Conservation (phyloP, 495 filamentous ascomycete genomes). For the Cercophora newfieldiana region DNA sequence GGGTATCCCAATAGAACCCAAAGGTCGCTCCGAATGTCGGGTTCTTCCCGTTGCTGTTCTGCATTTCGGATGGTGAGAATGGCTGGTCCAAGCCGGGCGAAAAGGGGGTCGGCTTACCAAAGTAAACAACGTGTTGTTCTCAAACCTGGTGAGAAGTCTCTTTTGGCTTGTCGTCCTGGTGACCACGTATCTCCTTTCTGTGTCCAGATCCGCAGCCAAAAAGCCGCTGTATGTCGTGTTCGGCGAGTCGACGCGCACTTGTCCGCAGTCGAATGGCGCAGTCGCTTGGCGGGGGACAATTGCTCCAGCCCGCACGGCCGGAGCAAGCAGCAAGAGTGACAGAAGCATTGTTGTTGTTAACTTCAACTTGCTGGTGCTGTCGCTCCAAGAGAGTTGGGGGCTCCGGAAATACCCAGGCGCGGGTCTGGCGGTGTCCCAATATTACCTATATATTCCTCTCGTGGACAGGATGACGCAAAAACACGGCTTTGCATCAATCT, state of each 20-base stretch:
- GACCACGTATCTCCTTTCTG: conserved; percentile 11
- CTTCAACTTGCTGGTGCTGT: too few species aligned
- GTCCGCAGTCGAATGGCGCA: conserved; percentile 8
- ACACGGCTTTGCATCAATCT: too few species aligned
- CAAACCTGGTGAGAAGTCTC: conserved; percentile 7
- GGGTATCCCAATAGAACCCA: conserved; percentile 13
- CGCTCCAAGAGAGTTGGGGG: too few species aligned
- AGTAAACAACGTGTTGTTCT: conserved; percentile 8
- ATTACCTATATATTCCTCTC: too few species aligned
- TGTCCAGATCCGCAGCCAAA: conserved; percentile 5
- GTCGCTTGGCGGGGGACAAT: conserved; percentile 2
- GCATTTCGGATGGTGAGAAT: neutral
- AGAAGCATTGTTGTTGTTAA: neutral
- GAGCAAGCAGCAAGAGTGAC: neutral
- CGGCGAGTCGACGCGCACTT: conserved; percentile 10
- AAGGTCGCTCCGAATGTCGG: conserved; percentile 10
- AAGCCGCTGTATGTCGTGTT: conserved; percentile 10
- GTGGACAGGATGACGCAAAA: too few species aligned
- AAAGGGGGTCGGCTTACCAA: neutral
- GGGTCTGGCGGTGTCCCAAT: too few species aligned
- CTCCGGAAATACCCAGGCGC: too few species aligned
- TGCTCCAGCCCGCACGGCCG: neutral
- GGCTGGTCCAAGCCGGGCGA: neutral
- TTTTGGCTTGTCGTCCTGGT: neutral
- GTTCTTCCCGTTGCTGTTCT: conserved; percentile 14